phyloP scores from a whole-genome alignment of 805 yeast genomes.

The Cyberlindnera misumaiensis region DNA sequence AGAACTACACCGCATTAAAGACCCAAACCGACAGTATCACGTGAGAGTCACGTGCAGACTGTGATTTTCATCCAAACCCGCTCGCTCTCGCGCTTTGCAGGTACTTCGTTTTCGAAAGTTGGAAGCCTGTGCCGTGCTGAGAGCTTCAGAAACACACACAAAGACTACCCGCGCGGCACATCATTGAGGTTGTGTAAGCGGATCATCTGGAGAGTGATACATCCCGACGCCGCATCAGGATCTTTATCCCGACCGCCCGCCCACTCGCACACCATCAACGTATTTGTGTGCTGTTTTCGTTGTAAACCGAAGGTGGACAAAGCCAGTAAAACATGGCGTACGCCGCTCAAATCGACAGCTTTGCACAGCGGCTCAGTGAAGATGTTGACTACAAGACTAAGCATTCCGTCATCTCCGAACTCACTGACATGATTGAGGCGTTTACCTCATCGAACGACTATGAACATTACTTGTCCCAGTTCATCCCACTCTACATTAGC shows the following conservation, averaged over 20 bases:
- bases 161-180: no score
- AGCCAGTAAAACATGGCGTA: slow-evolving; percentile 25
- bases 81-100: not conserved
- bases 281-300: no score
- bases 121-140: no score
- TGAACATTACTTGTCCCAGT: slow-evolving; percentile 59
- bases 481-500: slow-evolving; percentile 64
- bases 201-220: no score
- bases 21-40: not conserved
- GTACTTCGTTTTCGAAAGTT: no score
- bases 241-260: no score
- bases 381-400: slow-evolving; percentile 51
- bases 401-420: slow-evolving; percentile 68
- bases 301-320: not conserved
- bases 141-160: no score
- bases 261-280: no score
- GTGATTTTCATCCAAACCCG: not conserved
- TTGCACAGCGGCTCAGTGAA: slow-evolving; percentile 54
- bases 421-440: slow-evolving; percentile 81
- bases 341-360: slow-evolving; percentile 52
- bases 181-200: no score
- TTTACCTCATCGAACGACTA: slow-evolving; percentile 79
- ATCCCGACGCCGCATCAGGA: no score
- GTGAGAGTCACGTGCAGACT: not conserved
- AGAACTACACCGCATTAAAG: no score